These are phyloP conservation scores for Pyrenula aspistea DNA, from an alignment of 495 filamentous ascomycete species.

Conservation along the genomic window DNA sequence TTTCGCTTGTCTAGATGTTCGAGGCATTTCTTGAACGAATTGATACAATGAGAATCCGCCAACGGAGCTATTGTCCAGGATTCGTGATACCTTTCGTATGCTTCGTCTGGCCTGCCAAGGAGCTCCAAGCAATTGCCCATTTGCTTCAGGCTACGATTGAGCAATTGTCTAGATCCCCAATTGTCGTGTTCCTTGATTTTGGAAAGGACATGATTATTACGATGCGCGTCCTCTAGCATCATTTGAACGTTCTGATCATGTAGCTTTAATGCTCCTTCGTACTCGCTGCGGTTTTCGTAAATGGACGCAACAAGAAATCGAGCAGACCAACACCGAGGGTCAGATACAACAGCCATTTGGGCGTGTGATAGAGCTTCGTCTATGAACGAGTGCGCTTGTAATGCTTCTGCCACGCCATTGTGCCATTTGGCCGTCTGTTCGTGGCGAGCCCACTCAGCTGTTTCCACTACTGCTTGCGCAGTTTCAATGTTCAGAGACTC, in stretches of 20 bases:
- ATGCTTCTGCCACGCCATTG: neutral
- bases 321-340: neutral
- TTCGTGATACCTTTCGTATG: neutral
- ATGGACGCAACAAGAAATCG: neutral
- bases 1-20: neutral
- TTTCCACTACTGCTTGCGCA: neutral
- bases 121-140: neutral
- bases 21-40: neutral
- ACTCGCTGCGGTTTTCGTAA: neutral
- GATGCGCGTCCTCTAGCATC: neutral
- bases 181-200: neutral
- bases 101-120: neutral
- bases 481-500: neutral
- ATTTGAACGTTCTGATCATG: neutral
- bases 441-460: neutral
- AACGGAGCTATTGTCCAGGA: neutral
- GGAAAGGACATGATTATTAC: neutral
- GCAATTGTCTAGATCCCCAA: neutral
- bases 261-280: neutral
- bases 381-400: neutral
- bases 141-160: neutral
- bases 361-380: neutral
- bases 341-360: neutral
- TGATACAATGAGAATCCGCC: neutral
- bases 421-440: neutral